These are phyloP conservation scores for Acanthamoeba healyi DNA, from an alignment of 208 protist genomes.

Conservation along the genomic window DNA sequence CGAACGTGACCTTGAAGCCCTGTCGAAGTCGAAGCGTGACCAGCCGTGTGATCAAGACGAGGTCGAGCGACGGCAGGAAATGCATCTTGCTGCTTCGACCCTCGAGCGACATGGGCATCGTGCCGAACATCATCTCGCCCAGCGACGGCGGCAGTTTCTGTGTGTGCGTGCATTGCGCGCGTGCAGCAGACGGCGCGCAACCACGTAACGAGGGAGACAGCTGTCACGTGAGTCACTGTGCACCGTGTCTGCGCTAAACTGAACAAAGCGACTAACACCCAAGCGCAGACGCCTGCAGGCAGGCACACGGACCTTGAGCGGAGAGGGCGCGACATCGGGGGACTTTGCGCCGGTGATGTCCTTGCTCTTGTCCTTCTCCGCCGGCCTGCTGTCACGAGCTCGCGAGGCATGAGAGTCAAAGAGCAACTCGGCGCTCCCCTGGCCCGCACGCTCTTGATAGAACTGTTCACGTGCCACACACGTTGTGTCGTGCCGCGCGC, in stretches of 20 bases:
- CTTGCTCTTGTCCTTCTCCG: neutral
- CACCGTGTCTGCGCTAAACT: no score
- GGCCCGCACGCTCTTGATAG: slow-evolving; percentile 31
- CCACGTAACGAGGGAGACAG: no score
- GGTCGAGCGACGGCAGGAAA: slow-evolving; percentile 8
- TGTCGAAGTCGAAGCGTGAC: neutral
- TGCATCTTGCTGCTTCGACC: slow-evolving; percentile 59
- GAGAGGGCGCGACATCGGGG: neutral
- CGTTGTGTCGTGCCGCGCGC: no score
- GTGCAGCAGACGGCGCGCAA: no score
- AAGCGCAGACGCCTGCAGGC: no score
- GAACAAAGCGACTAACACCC: no score
- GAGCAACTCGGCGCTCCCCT: slow-evolving; percentile 20
- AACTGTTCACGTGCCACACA: neutral
- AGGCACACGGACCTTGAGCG: slow-evolving; percentile 8
- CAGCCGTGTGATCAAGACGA: slow-evolving; percentile 16
- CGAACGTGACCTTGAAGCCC: slow-evolving; percentile 7
- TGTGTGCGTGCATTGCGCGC: no score
- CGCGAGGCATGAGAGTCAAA: slow-evolving; percentile 20
- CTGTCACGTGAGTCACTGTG: no score
- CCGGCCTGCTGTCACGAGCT: neutral
- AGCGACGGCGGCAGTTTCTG: slow-evolving; percentile 49
- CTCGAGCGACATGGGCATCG: slow-evolving; percentile 52
- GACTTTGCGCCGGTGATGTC: neutral
- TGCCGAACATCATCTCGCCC: slow-evolving; percentile 62